phyloP scores from a whole-genome alignment of 768 basidiomycete species.

The Mycena venus region DNA sequence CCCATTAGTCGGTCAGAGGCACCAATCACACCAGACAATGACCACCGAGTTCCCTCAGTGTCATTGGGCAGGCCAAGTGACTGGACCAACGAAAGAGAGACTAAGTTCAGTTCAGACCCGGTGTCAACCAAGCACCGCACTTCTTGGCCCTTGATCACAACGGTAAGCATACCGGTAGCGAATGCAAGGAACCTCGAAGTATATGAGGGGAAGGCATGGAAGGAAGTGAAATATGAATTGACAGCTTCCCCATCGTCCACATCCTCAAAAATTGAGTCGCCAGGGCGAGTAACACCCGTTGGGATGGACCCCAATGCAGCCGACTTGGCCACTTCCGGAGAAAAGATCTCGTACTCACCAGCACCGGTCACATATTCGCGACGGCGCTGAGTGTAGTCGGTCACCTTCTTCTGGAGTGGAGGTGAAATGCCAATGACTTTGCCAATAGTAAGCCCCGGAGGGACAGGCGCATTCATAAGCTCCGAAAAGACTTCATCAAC shows the following conservation, averaged over 20 bases:
- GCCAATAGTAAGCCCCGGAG: neutral
- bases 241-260: neutral
- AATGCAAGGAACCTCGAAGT: neutral
- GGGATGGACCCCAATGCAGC: neutral
- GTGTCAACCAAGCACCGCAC: neutral
- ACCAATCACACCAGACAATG: neutral
- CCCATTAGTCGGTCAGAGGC: constrained; percentile 12
- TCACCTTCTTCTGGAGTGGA: neutral
- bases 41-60: neutral
- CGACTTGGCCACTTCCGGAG: neutral
- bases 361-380: neutral
- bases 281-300: neutral
- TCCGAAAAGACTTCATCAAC: neutral
- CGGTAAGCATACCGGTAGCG: neutral
- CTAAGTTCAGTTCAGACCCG: neutral
- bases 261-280: neutral
- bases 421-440: neutral
- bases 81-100: neutral
- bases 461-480: neutral
- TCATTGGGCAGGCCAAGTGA: neutral
- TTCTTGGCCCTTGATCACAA: neutral
- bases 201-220: neutral
- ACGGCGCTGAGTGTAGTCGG: neutral
- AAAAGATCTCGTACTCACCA: neutral
- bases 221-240: neutral